These are phyloP conservation scores for Ophiostoma sp. DNA, from an alignment of 2,329 filamentous ascomycete species.

Conservation along the genomic window DNA sequence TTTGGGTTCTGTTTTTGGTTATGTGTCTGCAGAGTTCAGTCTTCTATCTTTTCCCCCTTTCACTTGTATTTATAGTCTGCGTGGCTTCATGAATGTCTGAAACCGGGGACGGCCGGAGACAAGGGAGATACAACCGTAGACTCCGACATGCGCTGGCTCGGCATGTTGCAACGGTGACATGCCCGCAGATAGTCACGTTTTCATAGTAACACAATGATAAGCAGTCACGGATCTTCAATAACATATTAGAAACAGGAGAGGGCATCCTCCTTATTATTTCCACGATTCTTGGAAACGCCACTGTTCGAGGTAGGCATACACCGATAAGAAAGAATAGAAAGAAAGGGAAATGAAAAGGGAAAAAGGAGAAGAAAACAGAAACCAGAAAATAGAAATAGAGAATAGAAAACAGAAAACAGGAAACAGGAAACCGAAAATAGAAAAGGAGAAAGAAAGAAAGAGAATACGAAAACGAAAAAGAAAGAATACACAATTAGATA, in stretches of 20 bases:
- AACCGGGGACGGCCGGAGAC: neutral
- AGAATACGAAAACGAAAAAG: neutral
- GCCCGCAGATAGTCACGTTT: no score
- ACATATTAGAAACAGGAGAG: neutral
- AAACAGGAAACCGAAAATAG: neutral
- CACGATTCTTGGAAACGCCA: constrained; percentile 6
- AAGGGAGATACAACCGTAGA: constrained; percentile 2
- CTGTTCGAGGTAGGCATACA: neutral
- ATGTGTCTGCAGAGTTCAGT: no score
- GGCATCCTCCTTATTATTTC: constrained; percentile 5
- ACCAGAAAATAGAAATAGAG: neutral
- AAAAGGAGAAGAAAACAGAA: neutral
- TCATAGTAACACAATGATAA: neutral
- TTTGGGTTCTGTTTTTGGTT: no score
- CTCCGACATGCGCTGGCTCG: neutral
- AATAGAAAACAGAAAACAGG: neutral
- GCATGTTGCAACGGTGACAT: no score
- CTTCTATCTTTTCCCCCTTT: neutral
- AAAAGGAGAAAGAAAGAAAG: neutral
- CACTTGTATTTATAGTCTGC: no score
- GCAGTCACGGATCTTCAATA: neutral
- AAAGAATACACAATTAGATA: neutral
- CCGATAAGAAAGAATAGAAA: neutral
- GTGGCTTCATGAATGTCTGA: no score
- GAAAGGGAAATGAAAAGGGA: neutral